A percentile compares a stretch with the other conserved stretches of the same genome.
phyloP scores from a whole-genome alignment of 2,329 filamentous ascomycete species.

The Ceratocystis destructans region DNA sequence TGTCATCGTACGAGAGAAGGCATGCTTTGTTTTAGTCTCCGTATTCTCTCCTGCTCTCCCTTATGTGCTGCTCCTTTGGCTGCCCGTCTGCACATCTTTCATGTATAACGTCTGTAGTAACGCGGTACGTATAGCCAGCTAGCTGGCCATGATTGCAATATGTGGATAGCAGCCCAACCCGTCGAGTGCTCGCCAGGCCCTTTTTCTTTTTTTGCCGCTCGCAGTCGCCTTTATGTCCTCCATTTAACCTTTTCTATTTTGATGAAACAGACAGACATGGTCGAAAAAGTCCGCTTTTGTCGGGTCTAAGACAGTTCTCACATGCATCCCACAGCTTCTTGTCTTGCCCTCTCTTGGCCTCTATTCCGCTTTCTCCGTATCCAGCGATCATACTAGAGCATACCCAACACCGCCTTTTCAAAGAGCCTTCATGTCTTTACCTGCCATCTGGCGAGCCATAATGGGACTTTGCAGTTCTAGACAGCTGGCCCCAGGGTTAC shows the following conservation, averaged over 20 bases:
- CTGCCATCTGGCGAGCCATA: not conserved
- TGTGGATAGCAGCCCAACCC: too few species aligned
- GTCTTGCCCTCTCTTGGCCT: not conserved
- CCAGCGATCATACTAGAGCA: not conserved
- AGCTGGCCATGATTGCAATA: too few species aligned
- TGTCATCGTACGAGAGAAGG: not conserved
- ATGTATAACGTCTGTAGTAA: too few species aligned
- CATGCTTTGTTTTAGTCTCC: not conserved
- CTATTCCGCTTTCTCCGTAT: not conserved
- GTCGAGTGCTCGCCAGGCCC: too few species aligned
- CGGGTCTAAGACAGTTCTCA: not conserved
- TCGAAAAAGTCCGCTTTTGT: not conserved
- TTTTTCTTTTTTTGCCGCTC: too few species aligned
- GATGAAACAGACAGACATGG: not conserved
- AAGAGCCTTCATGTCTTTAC: not conserved
- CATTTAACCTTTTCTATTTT: not conserved
- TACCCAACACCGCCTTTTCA: not conserved
- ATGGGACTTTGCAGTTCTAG: too few species aligned
- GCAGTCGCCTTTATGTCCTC: not conserved
- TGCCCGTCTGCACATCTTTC: not conserved
- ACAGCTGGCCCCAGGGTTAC: too few species aligned
- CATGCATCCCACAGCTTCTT: not conserved
- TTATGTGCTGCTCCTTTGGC: not conserved
- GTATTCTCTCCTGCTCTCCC: not conserved
- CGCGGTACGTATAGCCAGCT: too few species aligned